Evolutionary conservation across 2,329 filamentous ascomycete genomes (phyloP).

Genomic region (Sporothrix brasiliensis): DNA sequence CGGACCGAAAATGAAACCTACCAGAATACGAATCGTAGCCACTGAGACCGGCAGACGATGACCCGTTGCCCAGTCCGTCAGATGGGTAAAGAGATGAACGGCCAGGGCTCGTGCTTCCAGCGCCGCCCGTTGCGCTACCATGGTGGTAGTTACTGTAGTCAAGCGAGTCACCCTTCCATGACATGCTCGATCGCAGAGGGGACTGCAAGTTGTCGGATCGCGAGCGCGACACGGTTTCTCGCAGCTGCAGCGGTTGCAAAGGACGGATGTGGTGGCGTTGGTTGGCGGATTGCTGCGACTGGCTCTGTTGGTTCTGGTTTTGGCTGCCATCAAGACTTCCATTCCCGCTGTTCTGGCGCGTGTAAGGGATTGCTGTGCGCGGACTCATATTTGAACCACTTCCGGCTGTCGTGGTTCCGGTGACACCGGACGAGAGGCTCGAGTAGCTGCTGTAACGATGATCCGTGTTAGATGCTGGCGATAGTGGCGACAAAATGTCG

Average conservation of each 20-base stretch:
- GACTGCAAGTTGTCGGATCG: constrained; percentile 62
- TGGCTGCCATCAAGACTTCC: constrained; percentile 42
- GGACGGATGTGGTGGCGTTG: constrained; percentile 53
- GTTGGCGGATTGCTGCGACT: constrained; percentile 31
- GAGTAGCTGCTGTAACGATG: constrained; percentile 58
- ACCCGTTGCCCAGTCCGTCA: constrained; percentile 49
- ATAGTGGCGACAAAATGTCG: constrained; percentile 62
- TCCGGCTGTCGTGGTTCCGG: constrained; percentile 45
- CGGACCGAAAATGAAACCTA: constrained; percentile 43
- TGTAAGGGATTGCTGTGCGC: constrained; percentile 56
- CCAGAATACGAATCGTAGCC: constrained; percentile 59
- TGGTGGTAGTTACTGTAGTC: constrained; percentile 54
- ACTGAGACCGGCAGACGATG: constrained; percentile 46
- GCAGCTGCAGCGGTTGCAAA: constrained; percentile 61
- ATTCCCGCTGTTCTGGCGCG: constrained; percentile 53
- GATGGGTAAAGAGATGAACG: constrained; percentile 52
- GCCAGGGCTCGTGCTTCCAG: constrained; percentile 42
- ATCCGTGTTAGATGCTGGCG: constrained; percentile 50
- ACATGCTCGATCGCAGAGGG: constrained; percentile 62
- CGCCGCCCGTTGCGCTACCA: constrained; percentile 37
- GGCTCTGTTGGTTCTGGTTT: not conserved
- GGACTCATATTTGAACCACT: constrained; percentile 38
- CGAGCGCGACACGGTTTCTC: constrained; percentile 60
- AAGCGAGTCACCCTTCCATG: constrained; percentile 64
- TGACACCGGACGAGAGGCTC: constrained; percentile 5